Evolutionary conservation across 1,284 basidiomycete genomes (phyloP).

Genomic region (Sporisorium iseilematis-ciliati): DNA sequence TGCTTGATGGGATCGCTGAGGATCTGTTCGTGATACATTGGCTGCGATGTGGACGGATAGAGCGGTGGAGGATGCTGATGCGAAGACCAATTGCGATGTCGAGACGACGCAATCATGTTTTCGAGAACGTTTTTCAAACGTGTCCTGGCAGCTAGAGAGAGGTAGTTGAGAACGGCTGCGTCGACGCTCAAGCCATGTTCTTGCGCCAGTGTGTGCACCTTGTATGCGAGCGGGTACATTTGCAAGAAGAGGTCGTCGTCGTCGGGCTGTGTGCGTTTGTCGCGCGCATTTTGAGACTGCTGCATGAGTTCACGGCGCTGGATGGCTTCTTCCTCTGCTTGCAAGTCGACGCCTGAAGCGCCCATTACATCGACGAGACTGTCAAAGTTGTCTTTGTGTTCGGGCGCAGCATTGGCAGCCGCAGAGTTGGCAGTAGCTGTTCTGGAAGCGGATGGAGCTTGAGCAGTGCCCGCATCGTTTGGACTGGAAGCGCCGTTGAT

Average conservation of each 20-base stretch:
- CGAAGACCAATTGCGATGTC: slow-evolving; percentile 66
- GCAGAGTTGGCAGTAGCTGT: neutral
- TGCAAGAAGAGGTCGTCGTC: slow-evolving; percentile 62
- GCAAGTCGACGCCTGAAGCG: slow-evolving; percentile 62
- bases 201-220: slow-evolving; percentile 61
- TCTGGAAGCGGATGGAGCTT: slow-evolving; percentile 6
- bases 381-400: slow-evolving; percentile 56
- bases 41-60: slow-evolving; percentile 31
- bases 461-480: slow-evolving; percentile 13
- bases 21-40: slow-evolving; percentile 64
- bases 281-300: slow-evolving; percentile 34
- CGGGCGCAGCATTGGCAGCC: slow-evolving; percentile 17
- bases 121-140: slow-evolving; percentile 67
- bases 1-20: slow-evolving; percentile 61
- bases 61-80: slow-evolving; percentile 62
- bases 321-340: slow-evolving; percentile 65
- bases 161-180: slow-evolving; percentile 64
- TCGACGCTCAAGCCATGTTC: slow-evolving; percentile 64
- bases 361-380: slow-evolving; percentile 65
- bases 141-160: slow-evolving; percentile 63
- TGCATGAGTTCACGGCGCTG: slow-evolving; percentile 55
- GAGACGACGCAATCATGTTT: slow-evolving; percentile 62
- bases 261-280: slow-evolving; percentile 26
- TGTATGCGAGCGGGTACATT: slow-evolving; percentile 60
- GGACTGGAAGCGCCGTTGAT: slow-evolving; percentile 18